phyloP scores from a whole-genome alignment of 208 protist genomes.

The Trypanosomatidae sp. region DNA sequence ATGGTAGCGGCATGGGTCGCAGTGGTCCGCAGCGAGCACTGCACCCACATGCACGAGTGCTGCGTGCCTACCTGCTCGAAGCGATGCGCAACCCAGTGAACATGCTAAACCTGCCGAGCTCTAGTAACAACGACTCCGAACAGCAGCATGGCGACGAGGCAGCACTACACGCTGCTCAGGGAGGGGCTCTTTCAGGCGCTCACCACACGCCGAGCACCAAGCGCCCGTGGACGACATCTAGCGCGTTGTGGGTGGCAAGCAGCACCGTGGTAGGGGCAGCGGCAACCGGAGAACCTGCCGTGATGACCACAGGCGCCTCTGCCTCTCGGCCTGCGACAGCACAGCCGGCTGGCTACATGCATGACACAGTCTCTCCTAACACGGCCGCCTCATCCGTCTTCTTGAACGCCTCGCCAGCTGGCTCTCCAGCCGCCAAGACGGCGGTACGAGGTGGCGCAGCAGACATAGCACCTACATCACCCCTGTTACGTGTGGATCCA shows the following conservation, averaged over 20 bases:
- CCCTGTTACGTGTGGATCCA: conserved; percentile 47
- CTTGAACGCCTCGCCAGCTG: conserved; percentile 11
- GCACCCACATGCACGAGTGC: conserved; percentile 69
- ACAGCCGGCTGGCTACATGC: not conserved
- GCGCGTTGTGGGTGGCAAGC: conserved; percentile 7
- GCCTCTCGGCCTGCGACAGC: not conserved
- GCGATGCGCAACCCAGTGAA: conserved; percentile 48
- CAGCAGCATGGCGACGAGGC: conserved; percentile 3
- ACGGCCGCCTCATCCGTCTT: conserved; percentile 15
- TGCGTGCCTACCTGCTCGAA: conserved; percentile 64
- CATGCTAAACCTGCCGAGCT: not conserved
- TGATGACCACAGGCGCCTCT: not conserved
- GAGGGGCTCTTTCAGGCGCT: not conserved
- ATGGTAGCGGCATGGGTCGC: conserved; percentile 8
- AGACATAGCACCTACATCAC: not conserved
- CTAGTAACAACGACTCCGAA: not conserved
- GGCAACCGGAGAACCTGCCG: not conserved
- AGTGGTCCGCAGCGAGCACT: conserved; percentile 39
- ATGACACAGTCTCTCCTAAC: not conserved
- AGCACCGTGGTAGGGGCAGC: not conserved
- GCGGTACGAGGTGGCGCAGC: not conserved
- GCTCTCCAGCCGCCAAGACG: conserved; percentile 2
- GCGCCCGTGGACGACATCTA: conserved; percentile 22
- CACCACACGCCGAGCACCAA: conserved; percentile 15
- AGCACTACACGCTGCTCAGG: not conserved